phyloP scores from a whole-genome alignment of 345 rosid genomes.

The Lepidium aucheri region DNA sequence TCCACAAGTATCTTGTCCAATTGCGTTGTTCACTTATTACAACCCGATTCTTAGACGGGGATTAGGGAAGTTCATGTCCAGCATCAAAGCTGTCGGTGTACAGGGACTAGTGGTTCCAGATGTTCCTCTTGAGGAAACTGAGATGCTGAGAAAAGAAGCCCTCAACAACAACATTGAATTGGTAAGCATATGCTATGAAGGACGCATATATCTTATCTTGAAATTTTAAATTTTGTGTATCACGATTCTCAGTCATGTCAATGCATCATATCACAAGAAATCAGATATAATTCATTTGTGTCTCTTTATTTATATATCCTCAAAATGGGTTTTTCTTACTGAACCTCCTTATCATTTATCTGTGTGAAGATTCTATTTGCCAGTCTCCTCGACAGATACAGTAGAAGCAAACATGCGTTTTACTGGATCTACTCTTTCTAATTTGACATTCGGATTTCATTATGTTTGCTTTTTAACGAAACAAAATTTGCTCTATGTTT shows the following conservation, averaged over 20 bases:
- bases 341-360: neutral
- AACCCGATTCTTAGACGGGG: constrained; percentile 87
- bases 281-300: neutral
- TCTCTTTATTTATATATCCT: neutral
- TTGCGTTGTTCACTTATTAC: constrained; percentile 76
- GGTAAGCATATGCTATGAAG: constrained; percentile 27
- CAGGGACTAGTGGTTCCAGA: constrained; percentile 95
- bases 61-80: constrained; percentile 64
- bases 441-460: neutral
- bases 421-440: neutral
- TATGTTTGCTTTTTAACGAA: neutral
- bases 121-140: constrained; percentile 95
- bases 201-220: neutral
- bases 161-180: constrained; percentile 56
- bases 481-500: neutral
- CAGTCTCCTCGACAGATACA: neutral
- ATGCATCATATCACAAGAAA: neutral
- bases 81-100: constrained; percentile 56
- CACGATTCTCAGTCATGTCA: constrained; percentile 2
- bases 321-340: neutral
- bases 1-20: constrained; percentile 69
- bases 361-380: neutral
- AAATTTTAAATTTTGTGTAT: neutral
- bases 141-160: constrained; percentile 68
- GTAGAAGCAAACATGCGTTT: constrained; percentile 1